Conservation (phyloP, 306 rosid genomes). For the Castanea crenata region DNA sequence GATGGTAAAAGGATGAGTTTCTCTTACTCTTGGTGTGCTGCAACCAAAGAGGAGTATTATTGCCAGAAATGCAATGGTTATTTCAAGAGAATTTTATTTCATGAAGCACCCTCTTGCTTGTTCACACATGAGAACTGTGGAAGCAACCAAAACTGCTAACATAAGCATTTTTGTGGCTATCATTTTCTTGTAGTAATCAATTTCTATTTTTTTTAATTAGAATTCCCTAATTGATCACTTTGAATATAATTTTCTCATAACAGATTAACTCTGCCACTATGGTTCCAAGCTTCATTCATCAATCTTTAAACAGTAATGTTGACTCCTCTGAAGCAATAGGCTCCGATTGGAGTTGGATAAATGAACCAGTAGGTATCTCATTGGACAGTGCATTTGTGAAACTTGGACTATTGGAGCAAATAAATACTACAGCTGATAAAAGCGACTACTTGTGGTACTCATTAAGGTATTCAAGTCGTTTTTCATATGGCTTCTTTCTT, state of each 20-base stretch:
- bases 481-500: constrained; percentile 19
- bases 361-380: constrained; percentile 87
- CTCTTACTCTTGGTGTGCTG: background rate
- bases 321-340: constrained; percentile 48
- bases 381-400: constrained; percentile 61
- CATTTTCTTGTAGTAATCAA: background rate
- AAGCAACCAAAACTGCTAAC: background rate
- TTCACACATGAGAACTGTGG: too few species aligned
- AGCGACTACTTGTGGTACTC: constrained; percentile 97
- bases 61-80: background rate
- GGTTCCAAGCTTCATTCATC: constrained; percentile 54
- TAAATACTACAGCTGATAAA: constrained; percentile 85
- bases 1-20: background rate
- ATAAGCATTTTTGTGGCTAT: background rate
- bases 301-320: constrained; percentile 43
- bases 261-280: constrained; percentile 75
- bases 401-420: constrained; percentile 79
- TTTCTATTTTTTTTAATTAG: background rate
- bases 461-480: constrained; percentile 49
- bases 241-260: constrained; percentile 9
- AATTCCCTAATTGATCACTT: background rate
- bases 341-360: constrained; percentile 80
- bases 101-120: background rate
- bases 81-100: background rate
- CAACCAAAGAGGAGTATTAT: background rate